Evolutionary conservation across 2,329 filamentous ascomycete species (phyloP).

Genomic region (Venturia pyrina): DNA sequence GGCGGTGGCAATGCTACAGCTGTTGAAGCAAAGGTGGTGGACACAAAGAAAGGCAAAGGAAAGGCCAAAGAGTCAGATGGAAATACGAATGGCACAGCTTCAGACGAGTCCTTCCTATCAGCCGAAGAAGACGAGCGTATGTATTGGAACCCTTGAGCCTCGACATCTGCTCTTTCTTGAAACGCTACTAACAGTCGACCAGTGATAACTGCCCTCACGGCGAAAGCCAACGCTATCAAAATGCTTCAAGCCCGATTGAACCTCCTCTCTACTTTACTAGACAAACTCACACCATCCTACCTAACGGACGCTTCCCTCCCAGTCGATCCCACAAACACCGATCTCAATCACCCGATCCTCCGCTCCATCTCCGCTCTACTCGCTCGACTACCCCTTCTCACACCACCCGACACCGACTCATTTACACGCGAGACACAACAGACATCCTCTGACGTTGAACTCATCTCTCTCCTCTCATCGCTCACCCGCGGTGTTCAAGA

Average conservation of each 20-base stretch:
- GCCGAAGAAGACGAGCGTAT: conserved; percentile 55
- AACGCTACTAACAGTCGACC: conserved; percentile 13
- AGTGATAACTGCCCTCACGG: conserved; percentile 61
- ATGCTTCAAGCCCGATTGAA: conserved; percentile 62
- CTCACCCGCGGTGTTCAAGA: conserved; percentile 7
- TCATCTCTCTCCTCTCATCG: conserved; percentile 10
- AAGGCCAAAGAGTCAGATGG: conserved; percentile 30
- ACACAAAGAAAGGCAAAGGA: conserved; percentile 42
- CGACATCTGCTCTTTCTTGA: background rate
- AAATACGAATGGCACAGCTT: conserved; percentile 20
- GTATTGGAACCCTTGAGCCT: conserved; percentile 15
- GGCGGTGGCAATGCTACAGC: conserved; percentile 73
- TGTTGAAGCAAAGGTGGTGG: conserved; percentile 26
- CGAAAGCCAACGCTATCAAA: conserved; percentile 86
- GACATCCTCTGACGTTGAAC: conserved; percentile 10
- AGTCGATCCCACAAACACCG: conserved; percentile 21
- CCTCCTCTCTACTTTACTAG: conserved; percentile 58
- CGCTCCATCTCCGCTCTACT: conserved; percentile 83
- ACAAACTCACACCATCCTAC: conserved; percentile 58
- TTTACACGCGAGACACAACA: conserved; percentile 10
- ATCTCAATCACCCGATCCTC: conserved; percentile 57
- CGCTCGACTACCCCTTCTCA: conserved; percentile 70
- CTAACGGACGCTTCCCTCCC: conserved; percentile 38
- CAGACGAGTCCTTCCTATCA: conserved; percentile 34
- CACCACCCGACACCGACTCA: conserved; percentile 51